phyloP scores from a whole-genome alignment of 1,139 yeast species.

The Casaregolazyma lundiana region DNA sequence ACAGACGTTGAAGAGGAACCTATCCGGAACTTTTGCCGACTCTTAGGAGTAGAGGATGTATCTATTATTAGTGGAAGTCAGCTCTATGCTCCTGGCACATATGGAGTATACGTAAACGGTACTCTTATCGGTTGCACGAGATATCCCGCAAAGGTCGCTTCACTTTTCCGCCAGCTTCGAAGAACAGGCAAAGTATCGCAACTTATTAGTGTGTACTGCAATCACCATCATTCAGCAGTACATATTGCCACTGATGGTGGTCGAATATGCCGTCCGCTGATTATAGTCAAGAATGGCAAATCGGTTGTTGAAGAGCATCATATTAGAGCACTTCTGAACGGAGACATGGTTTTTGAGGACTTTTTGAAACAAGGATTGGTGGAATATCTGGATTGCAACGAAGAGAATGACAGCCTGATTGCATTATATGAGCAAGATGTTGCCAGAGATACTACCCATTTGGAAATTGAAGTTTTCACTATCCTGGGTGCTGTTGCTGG shows the following conservation, averaged over 20 bases:
- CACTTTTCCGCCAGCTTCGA: constrained; percentile 71
- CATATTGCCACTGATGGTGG: constrained; percentile 99
- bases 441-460: constrained; percentile 62
- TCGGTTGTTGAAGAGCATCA: constrained; percentile 73
- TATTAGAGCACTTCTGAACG: constrained; percentile 52
- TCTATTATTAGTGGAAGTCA: constrained; percentile 78
- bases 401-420: constrained; percentile 91
- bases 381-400: constrained; percentile 95
- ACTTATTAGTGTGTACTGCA: constrained; percentile 85
- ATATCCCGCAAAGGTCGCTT: constrained; percentile 76
- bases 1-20: constrained; percentile 97
- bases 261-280: constrained; percentile 93
- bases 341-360: constrained; percentile 82
- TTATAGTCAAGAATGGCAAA: constrained; percentile 69
- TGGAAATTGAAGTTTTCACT: constrained; percentile 96
- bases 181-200: constrained; percentile 84
- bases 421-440: constrained; percentile 79
- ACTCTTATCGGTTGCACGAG: constrained; percentile 86
- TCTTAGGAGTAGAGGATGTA: constrained; percentile 87
- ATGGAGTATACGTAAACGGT: constrained; percentile 88
- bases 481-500: constrained; percentile 98
- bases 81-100: constrained; percentile 69
- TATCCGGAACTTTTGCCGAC: constrained; percentile 65
- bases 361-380: constrained; percentile 81
- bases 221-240: constrained; percentile 84